Percentiles rank a stretch among this genome's conserved stretches.
phyloP scores from a whole-genome alignment of 1,284 basidiomycete species.

The Takashimella tepidaria region DNA sequence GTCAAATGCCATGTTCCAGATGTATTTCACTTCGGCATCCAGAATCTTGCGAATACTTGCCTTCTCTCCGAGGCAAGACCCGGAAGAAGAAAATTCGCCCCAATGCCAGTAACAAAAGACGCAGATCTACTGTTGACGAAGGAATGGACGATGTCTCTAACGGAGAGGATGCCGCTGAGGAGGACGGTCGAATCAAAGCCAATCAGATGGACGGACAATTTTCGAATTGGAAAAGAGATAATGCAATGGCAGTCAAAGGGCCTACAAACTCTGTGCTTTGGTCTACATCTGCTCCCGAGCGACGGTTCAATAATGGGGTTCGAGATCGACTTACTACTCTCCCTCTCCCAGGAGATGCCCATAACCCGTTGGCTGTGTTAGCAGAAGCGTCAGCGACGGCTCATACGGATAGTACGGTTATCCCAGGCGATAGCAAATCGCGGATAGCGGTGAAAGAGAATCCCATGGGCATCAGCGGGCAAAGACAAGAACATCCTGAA shows the following conservation, averaged over 20 bases:
- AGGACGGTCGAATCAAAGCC: not conserved
- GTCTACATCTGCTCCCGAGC: not conserved
- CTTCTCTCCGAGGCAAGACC: constrained; percentile 31
- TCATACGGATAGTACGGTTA: not conserved
- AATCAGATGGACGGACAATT: not conserved
- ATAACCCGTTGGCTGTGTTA: constrained; percentile 29
- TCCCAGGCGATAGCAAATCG: not conserved
- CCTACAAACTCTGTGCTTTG: not conserved
- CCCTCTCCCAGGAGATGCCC: constrained; percentile 27
- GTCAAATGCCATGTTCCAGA: constrained; percentile 24
- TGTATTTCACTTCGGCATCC: constrained; percentile 10
- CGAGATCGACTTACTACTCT: constrained; percentile 20
- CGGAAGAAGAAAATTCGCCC: constrained; percentile 14
- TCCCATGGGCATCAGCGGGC: not conserved
- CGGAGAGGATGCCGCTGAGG: not conserved
- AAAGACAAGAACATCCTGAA: not conserved
- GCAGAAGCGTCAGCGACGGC: constrained; percentile 22
- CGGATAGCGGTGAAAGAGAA: not conserved
- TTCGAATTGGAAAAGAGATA: not conserved
- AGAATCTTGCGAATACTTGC: constrained; percentile 25
- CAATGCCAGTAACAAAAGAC: not conserved
- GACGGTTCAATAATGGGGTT: not conserved
- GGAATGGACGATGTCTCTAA: not conserved
- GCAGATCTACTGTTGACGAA: not conserved
- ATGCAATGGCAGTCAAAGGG: not conserved